Evolutionary conservation across 495 filamentous ascomycete species (phyloP).

Genomic region (Amorphotheca resinae): DNA sequence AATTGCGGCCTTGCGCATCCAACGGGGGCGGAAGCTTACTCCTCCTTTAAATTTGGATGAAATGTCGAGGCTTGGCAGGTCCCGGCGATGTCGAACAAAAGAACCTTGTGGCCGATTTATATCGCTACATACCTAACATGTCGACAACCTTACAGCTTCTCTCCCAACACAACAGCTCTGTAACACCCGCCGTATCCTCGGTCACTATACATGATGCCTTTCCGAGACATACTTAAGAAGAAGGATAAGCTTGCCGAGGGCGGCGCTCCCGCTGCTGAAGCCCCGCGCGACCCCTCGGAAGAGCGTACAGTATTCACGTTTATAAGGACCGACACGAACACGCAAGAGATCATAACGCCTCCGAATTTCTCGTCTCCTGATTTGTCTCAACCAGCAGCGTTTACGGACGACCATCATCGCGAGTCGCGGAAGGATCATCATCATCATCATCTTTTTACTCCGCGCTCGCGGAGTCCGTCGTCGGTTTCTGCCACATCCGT

Average conservation of each 20-base stretch:
- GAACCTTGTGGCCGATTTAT: too few relatives aligned
- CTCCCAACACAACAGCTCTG: too few relatives aligned
- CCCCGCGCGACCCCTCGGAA: not conserved
- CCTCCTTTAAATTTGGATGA: not conserved
- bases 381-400: not conserved
- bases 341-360: constrained; percentile 62
- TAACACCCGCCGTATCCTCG: too few relatives aligned
- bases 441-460: constrained; percentile 28
- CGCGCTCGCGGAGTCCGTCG: constrained; percentile 32
- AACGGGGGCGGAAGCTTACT: too few relatives aligned
- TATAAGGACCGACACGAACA: constrained; percentile 69
- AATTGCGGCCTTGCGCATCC: constrained; percentile 3
- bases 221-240: constrained; percentile 21
- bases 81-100: constrained; percentile 3
- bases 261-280: constrained; percentile 1
- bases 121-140: too few relatives aligned
- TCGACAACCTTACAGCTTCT: too few relatives aligned
- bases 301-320: constrained; percentile 61
- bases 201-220: constrained; percentile 15
- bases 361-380: constrained; percentile 28
- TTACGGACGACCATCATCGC: constrained; percentile 10
- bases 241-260: constrained; percentile 13
- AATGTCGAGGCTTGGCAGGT: constrained; percentile 7
- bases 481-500: constrained; percentile 27
- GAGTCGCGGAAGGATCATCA: constrained; percentile 16